phyloP scores from a whole-genome alignment of 495 filamentous ascomycete species.

The Tuber magnatum region DNA sequence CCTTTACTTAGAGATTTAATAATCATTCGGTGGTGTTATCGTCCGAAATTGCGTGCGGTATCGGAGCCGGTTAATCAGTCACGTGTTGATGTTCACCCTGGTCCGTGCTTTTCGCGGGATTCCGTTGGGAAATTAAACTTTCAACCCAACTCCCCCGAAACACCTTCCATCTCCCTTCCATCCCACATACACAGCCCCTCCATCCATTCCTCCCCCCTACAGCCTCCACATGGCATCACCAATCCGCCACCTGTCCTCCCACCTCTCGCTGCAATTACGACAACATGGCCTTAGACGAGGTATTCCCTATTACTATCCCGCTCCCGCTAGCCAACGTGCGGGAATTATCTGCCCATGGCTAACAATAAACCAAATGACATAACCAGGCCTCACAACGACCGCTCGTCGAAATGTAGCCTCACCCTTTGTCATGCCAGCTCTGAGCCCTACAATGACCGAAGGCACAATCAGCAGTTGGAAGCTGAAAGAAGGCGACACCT shows the following conservation, averaged over 20 bases:
- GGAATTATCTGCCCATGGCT: neutral
- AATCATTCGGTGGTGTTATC: neutral
- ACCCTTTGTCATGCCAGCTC: slow-evolving; percentile 78
- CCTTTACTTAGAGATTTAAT: neutral
- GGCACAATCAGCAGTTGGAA: slow-evolving; percentile 72
- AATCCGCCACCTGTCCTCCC: slow-evolving; percentile 44
- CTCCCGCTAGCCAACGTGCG: neutral
- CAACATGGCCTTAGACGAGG: slow-evolving; percentile 50
- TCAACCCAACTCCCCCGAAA: slow-evolving; percentile 1
- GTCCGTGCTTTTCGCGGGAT: slow-evolving; percentile 3
- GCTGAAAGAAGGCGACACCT: slow-evolving; percentile 68
- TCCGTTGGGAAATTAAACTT: neutral
- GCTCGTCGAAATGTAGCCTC: slow-evolving; percentile 57
- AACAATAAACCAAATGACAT: neutral
- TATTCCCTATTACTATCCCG: slow-evolving; percentile 36
- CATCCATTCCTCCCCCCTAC: neutral
- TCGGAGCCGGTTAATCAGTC: neutral
- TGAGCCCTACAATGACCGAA: slow-evolving; percentile 82
- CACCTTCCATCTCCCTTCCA: slow-evolving; percentile 6
- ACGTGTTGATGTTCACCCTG: slow-evolving; percentile 24
- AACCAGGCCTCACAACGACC: slow-evolving; percentile 57
- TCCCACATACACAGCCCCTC: slow-evolving; percentile 4
- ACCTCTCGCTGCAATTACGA: slow-evolving; percentile 47
- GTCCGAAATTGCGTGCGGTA: neutral
- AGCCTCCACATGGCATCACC: slow-evolving; percentile 44